A percentile compares a stretch with the other conserved stretches of the same genome.
Conservation (phyloP, 1,284 basidiomycete species). For the Puccinia hordei region DNA sequence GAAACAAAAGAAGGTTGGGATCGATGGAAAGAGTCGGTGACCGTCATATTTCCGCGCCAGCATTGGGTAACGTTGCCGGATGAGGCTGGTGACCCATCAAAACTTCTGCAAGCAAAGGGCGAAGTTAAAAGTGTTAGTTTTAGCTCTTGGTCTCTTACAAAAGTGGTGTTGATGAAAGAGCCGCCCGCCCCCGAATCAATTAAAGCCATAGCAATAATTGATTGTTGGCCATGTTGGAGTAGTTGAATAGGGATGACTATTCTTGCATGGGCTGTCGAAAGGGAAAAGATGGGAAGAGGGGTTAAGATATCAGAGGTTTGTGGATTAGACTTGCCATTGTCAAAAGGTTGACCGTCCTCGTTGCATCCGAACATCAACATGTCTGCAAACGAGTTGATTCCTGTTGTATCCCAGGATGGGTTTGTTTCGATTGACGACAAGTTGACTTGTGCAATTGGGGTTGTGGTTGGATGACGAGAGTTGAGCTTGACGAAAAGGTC, state of each 20-base stretch:
- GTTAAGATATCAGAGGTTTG: background rate
- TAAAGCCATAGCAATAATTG: background rate
- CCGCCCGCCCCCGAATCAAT: conserved; percentile 24
- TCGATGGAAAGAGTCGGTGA: background rate
- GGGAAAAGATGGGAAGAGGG: too few species aligned
- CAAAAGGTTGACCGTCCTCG: background rate
- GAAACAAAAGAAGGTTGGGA: background rate
- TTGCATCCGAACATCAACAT: conserved; percentile 18
- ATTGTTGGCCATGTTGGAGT: background rate
- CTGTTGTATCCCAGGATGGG: background rate
- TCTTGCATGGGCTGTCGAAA: too few species aligned
- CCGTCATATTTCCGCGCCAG: background rate
- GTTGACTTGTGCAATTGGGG: background rate
- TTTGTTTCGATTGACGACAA: background rate
- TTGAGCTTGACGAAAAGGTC: background rate
- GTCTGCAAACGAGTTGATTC: background rate
- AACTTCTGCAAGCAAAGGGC: conserved; percentile 6
- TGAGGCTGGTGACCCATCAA: conserved; percentile 13
- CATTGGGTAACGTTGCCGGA: background rate
- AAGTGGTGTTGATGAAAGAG: conserved; percentile 17
- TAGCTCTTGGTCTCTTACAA: background rate
- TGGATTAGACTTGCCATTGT: conserved; percentile 5
- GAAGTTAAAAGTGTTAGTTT: background rate
- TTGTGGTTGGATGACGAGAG: background rate
- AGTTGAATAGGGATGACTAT: background rate